These are phyloP conservation scores for Dendrothele bispora DNA, from an alignment of 768 basidiomycete genomes.

Conservation along the genomic window DNA sequence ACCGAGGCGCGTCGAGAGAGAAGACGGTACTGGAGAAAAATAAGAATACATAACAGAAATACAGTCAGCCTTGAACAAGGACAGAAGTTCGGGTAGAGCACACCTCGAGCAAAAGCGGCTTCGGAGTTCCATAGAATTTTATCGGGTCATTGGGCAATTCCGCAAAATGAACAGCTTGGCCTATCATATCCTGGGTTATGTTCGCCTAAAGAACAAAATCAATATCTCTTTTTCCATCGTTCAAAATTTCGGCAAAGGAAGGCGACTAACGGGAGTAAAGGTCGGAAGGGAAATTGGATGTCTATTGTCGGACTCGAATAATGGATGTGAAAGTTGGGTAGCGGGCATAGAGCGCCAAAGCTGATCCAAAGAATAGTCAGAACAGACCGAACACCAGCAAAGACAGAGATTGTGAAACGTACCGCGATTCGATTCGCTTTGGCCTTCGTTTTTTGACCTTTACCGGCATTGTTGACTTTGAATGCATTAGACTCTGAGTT, in stretches of 20 bases:
- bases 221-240: background rate
- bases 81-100: constrained; percentile 17
- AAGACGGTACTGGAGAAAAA: constrained; percentile 54
- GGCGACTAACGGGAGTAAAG: constrained; percentile 1
- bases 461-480: background rate
- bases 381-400: background rate
- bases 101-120: constrained; percentile 71
- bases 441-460: background rate
- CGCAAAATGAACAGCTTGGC: background rate
- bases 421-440: constrained; percentile 6
- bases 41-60: background rate
- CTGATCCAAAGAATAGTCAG: background rate
- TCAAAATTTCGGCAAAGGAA: background rate
- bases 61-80: background rate
- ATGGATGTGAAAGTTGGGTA: background rate
- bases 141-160: constrained; percentile 5
- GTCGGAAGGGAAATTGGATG: background rate
- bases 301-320: background rate
- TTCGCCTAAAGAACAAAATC: background rate
- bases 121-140: constrained; percentile 64
- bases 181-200: constrained; percentile 3
- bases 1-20: constrained; percentile 73
- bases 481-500: background rate
- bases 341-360: constrained; percentile 2
- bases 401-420: background rate